These are phyloP conservation scores for Krasilnikovozyma curviuscula DNA, from an alignment of 768 basidiomycete genomes.

Conservation along the genomic window DNA sequence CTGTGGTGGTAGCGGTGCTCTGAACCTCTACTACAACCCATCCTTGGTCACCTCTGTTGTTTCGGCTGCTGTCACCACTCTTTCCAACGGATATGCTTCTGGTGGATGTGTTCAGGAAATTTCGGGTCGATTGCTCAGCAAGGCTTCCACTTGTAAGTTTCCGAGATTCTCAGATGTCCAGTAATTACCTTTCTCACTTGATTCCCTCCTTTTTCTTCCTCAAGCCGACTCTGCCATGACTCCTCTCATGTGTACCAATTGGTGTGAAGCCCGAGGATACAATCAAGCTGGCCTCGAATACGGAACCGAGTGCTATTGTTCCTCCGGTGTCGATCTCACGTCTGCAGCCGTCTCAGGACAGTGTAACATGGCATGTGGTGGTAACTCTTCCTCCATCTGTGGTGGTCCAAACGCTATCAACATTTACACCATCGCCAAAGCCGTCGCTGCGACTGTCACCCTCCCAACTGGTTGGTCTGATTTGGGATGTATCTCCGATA, in stretches of 20 bases:
- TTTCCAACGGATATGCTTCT: background rate
- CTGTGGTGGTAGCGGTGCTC: conserved; percentile 5
- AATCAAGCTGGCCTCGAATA: conserved; percentile 24
- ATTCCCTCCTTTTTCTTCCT: too few species aligned
- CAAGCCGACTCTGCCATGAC: conserved; percentile 24
- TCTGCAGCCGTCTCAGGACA: conserved; percentile 2
- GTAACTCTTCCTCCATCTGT: conserved; percentile 1
- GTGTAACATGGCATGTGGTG: conserved; percentile 3
- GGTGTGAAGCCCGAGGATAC: conserved; percentile 23
- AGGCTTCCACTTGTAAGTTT: too few species aligned
- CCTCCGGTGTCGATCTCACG: background rate
- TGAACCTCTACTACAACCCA: conserved; percentile 4
- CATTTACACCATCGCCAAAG: conserved; percentile 12
- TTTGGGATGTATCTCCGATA: too few species aligned
- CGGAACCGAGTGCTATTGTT: background rate
- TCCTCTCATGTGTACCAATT: conserved; percentile 20
- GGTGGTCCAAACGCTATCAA: conserved; percentile 13
- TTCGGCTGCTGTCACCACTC: background rate
- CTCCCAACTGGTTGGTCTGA: too few species aligned
- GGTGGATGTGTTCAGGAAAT: background rate
- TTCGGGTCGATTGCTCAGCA: conserved; percentile 2
- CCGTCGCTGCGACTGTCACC: too few species aligned
- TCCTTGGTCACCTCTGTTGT: background rate
- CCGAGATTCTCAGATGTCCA: too few species aligned
- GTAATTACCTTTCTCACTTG: too few species aligned